Evolutionary conservation across 208 protist genomes (phyloP), one percentile per base, ranked within the genome.

Genomic region (Chromosphaera perkinsii): DNA sequence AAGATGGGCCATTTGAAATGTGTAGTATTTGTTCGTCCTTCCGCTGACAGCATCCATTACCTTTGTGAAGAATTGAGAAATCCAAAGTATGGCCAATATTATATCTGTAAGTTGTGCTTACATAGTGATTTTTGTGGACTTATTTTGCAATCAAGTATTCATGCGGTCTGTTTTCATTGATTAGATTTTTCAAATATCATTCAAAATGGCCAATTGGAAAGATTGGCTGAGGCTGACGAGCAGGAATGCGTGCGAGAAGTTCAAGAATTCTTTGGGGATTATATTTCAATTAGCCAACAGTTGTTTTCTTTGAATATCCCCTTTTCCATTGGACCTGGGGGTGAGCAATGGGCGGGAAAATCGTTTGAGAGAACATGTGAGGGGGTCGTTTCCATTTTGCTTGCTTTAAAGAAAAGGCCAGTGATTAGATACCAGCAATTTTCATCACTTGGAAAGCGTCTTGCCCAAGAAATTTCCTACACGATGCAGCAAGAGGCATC

Each of bases 241-340:
- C 79, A 93, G 60, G 89, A 96, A 60, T 76, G 92, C 0, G 92
- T 98, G 32, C 67, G 84, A 35, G 76, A 86, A 55, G 37, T 92
- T n/a, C 80, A 92, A 68, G 93, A 98, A 75, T 81, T 93, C 32
- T 97, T 90, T 76, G 92, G 82, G 43, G 95, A 97, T 77, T 96
- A 91, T 66, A 86, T 83, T 56, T 80, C 92, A 1, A 69, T 96
- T 24, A 95, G 94, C 73, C 62, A 61, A 3, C 83, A 93, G 68
- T 75, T 64, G 68, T 82, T 83, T 60, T 75, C 74, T 10, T 70
- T 89, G 26, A 79, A 82, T 57, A 47, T 89, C 2, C 17, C 9
- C 10, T 33, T 36, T 57, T 20, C 26, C 33, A n/a, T 58, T 37
- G 51, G 49, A 26, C 24, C 26, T 20, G 9, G 17, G 3, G 7